Evolutionary conservation across 2,329 filamentous ascomycete genomes (phyloP).

Genomic region (Myriosclerotinia curreyana): DNA sequence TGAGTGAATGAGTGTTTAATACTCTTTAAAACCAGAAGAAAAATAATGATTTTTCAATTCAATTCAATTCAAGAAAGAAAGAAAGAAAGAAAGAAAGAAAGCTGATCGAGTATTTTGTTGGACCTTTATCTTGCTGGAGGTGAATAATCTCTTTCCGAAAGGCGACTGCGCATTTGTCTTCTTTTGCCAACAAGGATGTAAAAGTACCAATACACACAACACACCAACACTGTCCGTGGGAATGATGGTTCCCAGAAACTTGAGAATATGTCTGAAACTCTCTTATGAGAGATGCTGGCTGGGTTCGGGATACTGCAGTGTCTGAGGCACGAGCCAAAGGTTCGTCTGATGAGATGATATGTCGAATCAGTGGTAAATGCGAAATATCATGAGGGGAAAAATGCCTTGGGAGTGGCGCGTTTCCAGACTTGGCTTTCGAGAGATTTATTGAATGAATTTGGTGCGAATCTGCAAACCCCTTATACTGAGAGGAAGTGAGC

Average conservation of each 20-base stretch:
- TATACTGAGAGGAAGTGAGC: background rate
- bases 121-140: no score
- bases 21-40: no score
- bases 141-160: background rate
- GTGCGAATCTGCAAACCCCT: background rate
- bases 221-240: background rate
- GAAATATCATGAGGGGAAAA: constrained; percentile 11
- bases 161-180: constrained; percentile 8
- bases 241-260: background rate
- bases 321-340: constrained; percentile 37
- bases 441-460: background rate
- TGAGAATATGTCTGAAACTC: constrained; percentile 4
- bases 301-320: constrained; percentile 32
- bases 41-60: background rate
- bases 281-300: constrained; percentile 25
- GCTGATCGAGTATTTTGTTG: background rate
- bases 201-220: no score
- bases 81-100: no score
- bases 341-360: constrained; percentile 36
- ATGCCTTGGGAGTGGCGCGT: constrained; percentile 15
- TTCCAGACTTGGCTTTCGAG: constrained; percentile 1
- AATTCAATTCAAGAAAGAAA: background rate
- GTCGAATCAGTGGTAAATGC: constrained; percentile 19
- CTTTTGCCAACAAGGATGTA: background rate
- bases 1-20: no score